phyloP scores from a whole-genome alignment of 2,329 filamentous ascomycete genomes.

The Colletotrichum shisoi region DNA sequence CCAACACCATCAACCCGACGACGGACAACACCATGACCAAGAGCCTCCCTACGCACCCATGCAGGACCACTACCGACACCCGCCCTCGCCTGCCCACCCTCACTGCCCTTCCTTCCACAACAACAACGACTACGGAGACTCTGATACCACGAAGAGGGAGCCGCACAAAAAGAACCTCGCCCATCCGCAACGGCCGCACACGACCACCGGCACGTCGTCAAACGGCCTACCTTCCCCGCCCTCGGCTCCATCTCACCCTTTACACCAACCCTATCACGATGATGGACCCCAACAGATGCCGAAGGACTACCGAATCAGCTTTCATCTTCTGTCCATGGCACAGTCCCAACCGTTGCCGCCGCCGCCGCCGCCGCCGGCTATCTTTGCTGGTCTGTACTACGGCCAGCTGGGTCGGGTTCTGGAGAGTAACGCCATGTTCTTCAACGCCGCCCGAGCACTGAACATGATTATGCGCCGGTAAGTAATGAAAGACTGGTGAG shows the following conservation, averaged over 20 bases:
- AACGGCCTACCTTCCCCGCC: constrained; percentile 49
- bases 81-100: constrained; percentile 57
- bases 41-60: constrained; percentile 60
- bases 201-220: constrained; percentile 53
- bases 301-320: no score
- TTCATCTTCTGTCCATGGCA: no score
- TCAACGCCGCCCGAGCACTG: constrained; percentile 63
- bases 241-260: constrained; percentile 46
- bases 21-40: constrained; percentile 66
- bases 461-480: constrained; percentile 80
- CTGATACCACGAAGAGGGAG: constrained; percentile 69
- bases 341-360: no score
- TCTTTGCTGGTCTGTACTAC: constrained; percentile 87
- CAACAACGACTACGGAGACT: constrained; percentile 57
- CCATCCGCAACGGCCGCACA: constrained; percentile 60
- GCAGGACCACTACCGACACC: constrained; percentile 62
- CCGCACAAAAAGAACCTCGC: constrained; percentile 57
- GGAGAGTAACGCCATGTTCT: constrained; percentile 76
- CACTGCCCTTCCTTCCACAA: constrained; percentile 55
- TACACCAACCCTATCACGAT: constrained; percentile 58
- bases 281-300: no score
- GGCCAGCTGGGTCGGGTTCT: constrained; percentile 86
- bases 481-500: constrained; percentile 43
- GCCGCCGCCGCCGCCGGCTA: no score
- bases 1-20: constrained; percentile 48